Conservation (phyloP, 2,329 filamentous ascomycete species). For the Graphilbum fragrans region DNA sequence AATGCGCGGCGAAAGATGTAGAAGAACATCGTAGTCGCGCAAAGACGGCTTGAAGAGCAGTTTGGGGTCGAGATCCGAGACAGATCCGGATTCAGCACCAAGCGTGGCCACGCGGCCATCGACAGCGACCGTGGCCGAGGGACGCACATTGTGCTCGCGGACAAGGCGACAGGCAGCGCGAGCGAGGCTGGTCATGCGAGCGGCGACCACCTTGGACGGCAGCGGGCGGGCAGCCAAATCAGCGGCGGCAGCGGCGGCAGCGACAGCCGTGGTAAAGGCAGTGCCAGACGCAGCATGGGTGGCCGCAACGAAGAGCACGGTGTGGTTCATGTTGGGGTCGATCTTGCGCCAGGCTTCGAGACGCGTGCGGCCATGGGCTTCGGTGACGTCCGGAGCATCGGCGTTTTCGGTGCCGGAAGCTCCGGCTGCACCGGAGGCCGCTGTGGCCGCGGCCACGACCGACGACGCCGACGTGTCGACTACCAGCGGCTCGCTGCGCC, state of each 20-base stretch:
- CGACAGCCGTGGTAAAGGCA: slow-evolving; percentile 75
- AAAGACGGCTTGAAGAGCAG: slow-evolving; percentile 62
- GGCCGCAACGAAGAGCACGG: slow-evolving; percentile 70
- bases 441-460: slow-evolving; percentile 25
- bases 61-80: slow-evolving; percentile 35
- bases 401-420: slow-evolving; percentile 14
- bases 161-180: slow-evolving; percentile 59
- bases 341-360: slow-evolving; percentile 79
- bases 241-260: slow-evolving; percentile 57
- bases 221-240: slow-evolving; percentile 27
- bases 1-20: slow-evolving; percentile 52
- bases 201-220: slow-evolving; percentile 73
- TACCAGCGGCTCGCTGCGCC: slow-evolving; percentile 71
- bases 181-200: slow-evolving; percentile 71
- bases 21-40: slow-evolving; percentile 73
- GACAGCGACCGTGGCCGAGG: slow-evolving; percentile 12
- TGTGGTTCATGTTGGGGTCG: slow-evolving; percentile 77
- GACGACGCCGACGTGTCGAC: slow-evolving; percentile 56
- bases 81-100: neutral
- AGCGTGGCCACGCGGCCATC: neutral
- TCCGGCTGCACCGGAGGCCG: slow-evolving; percentile 27
- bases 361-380: slow-evolving; percentile 32
- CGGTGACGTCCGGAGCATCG: neutral
- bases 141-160: slow-evolving; percentile 28
- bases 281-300: slow-evolving; percentile 66